phyloP scores from a whole-genome alignment of 1,284 basidiomycete genomes.

The Taiwanofungus camphoratus region DNA sequence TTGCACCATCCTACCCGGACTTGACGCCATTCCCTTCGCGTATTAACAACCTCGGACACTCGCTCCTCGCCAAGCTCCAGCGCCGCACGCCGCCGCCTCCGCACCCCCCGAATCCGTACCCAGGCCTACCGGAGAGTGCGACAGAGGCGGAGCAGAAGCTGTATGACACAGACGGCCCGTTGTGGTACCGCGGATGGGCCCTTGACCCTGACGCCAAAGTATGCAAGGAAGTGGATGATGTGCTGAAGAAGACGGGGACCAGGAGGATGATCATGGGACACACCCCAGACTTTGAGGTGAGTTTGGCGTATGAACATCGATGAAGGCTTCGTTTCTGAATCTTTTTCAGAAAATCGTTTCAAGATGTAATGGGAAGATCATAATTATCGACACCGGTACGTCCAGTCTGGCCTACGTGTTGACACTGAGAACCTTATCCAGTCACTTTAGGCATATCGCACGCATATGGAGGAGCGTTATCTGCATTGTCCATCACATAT shows the following conservation, averaged over 20 bases:
- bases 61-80: constrained; percentile 63
- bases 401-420: constrained; percentile 3
- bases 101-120: constrained; percentile 76
- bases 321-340: too few species aligned
- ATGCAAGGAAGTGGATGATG: constrained; percentile 66
- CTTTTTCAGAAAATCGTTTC: constrained; percentile 62
- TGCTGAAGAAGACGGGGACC: constrained; percentile 70
- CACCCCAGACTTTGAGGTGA: constrained; percentile 80
- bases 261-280: constrained; percentile 91
- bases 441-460: constrained; percentile 70
- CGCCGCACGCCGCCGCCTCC: constrained; percentile 60
- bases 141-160: constrained; percentile 64
- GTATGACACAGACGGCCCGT: constrained; percentile 72
- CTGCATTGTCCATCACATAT: constrained; percentile 83
- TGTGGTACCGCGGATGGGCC: constrained; percentile 92
- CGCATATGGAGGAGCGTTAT: constrained; percentile 88
- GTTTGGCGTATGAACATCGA: too few species aligned
- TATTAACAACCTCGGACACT: constrained; percentile 70
- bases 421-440: background rate
- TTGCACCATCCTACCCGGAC: constrained; percentile 68
- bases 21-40: constrained; percentile 74
- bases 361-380: constrained; percentile 79
- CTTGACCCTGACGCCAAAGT: constrained; percentile 61
- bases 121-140: constrained; percentile 64
- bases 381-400: constrained; percentile 84